A percentile compares a stretch with the other conserved stretches of the same genome.
Conservation (phyloP, 768 basidiomycete species). For the Panaeolus cyanescens region DNA sequence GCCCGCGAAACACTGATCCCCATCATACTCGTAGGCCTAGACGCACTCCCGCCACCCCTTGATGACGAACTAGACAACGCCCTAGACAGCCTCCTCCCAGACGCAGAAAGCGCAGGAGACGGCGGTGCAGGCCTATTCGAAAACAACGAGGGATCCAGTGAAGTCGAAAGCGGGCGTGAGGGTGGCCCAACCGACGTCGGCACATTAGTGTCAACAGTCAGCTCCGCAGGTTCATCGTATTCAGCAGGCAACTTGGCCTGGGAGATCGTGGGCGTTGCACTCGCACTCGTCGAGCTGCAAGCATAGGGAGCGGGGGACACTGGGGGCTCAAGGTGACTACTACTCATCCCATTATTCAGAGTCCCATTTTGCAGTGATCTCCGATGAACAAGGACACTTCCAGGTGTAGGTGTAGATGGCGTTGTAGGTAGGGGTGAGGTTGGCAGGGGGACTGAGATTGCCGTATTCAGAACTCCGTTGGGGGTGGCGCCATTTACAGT, state of each 20-base stretch:
- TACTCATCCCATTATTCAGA: constrained; percentile 5
- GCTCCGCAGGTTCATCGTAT: neutral
- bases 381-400: constrained; percentile 17
- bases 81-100: constrained; percentile 39
- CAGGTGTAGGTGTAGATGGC: constrained; percentile 27
- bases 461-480: neutral
- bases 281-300: constrained; percentile 30
- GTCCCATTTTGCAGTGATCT: constrained; percentile 7
- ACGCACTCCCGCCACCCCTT: neutral
- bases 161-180: constrained; percentile 2
- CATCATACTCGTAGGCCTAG: neutral
- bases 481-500: neutral
- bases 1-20: constrained; percentile 17
- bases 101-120: constrained; percentile 55
- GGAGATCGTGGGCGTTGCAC: constrained; percentile 16
- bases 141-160: constrained; percentile 14
- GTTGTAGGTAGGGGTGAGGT: constrained; percentile 8
- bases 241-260: neutral
- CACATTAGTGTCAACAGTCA: neutral
- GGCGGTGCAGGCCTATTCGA: constrained; percentile 62
- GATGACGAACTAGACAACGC: constrained; percentile 12
- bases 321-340: constrained; percentile 18
- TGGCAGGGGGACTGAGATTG: constrained; percentile 12
- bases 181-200: constrained; percentile 10
- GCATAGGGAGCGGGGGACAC: constrained; percentile 16